Evolutionary conservation across 2,329 filamentous ascomycete species (phyloP).

Genomic region (Sarocladiaceae sp.): DNA sequence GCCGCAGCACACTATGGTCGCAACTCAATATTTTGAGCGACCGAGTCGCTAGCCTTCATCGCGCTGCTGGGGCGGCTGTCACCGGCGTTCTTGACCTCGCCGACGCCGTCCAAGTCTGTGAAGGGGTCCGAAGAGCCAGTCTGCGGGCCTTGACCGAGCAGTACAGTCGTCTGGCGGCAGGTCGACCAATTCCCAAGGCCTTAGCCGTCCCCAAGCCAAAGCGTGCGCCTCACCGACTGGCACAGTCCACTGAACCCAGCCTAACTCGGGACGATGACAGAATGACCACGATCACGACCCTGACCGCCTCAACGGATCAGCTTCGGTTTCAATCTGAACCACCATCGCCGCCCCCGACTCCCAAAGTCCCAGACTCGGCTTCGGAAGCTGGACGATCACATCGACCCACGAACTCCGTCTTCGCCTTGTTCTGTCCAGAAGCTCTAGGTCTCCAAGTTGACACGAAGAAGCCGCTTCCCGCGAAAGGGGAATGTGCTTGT

Average conservation of each 20-base stretch:
- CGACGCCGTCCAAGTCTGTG: conserved; percentile 28
- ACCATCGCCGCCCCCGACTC: conserved; percentile 28
- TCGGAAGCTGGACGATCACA: conserved; percentile 4
- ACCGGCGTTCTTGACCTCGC: conserved; percentile 26
- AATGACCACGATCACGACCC: conserved; percentile 17
- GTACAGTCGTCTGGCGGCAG: conserved; percentile 29
- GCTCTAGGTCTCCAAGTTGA: conserved; percentile 36
- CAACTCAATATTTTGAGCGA: conserved; percentile 22
- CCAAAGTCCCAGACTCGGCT: conserved; percentile 14
- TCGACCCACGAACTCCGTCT: conserved; percentile 32
- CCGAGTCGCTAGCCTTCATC: conserved; percentile 23
- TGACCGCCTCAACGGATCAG: conserved; percentile 18
- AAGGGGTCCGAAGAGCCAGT: conserved; percentile 25
- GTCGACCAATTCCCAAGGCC: conserved; percentile 24
- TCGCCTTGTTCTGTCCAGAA: conserved; percentile 35
- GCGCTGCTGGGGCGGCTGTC: conserved; percentile 14
- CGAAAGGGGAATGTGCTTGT: conserved; percentile 23
- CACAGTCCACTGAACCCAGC: conserved; percentile 12
- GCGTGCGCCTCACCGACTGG: conserved; percentile 8
- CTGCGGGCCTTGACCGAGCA: conserved; percentile 29
- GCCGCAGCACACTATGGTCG: conserved; percentile 23
- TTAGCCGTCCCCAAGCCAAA: conserved; percentile 19
- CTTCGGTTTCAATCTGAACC: conserved; percentile 22
- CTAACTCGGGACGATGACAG: conserved; percentile 17
- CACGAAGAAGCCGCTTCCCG: conserved; percentile 23